Base-by-base conservation (phyloP, 2,329 filamentous ascomycete species). In the Cadophora luteo-olivacea region DNA sequence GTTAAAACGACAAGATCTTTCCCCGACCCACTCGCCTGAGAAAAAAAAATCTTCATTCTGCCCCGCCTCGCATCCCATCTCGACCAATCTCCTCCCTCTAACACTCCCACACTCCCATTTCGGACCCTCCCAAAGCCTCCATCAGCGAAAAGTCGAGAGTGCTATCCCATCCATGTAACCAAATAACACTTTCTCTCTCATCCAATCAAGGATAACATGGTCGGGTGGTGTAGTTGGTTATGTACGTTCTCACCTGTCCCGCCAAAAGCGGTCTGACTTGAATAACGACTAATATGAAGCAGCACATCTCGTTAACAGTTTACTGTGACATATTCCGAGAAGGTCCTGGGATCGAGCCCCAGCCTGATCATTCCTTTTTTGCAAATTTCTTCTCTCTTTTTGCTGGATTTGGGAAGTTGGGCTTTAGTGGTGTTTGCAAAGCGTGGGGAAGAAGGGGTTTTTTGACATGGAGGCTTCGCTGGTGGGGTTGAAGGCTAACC, bases 141-240 rank as follows among this genome's bases (percentile, higher is more conserved):
- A n/a, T n/a, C n/a, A n/a, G n/a, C n/a, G n/a, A 6, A 8, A 22
- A 49, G 6, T 22, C 2, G 2, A 22, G 9, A 49, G n/a, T 49
- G 2, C n/a, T 49, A 22, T 6, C 12, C 6, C 1, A 4, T 49
- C 19, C 11, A 49, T 22, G 2, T 49, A 49, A 6, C 19, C 19
- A 49, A 49, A 49, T 49, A 49, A 22, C 7, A n/a, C n/a, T 3
- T 49, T 49, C 24, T n/a, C 25, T 11, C 25, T 9, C 25, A 55
- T 55, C 52, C 52, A 55, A 55, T 55, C 52, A 55, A 19, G 52
- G 16, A 29, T 22, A 29, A 51, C 25, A 33, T 62, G 60, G 41
- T 62, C 60, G 60, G 60, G 60, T 62, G 60, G 60, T 62, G 41
- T 62, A 62, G 60, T 62, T 62, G 60, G 60, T 62, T 62, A 62